Conservation (phyloP, 2,329 filamentous ascomycete genomes). For the Daldinia sp. region DNA sequence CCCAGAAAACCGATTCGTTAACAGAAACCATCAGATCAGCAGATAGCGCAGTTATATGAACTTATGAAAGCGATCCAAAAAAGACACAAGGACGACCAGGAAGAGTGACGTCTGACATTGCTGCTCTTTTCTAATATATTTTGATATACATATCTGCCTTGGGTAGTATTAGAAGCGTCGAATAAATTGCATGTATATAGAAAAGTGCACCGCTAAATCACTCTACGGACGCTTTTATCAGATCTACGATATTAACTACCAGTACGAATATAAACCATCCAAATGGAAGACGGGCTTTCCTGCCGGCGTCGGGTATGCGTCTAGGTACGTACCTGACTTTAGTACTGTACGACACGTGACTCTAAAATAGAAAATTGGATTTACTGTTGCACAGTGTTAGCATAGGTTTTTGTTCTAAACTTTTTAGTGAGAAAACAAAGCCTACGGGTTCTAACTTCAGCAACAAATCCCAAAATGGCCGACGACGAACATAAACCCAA, state of each 20-base stretch:
- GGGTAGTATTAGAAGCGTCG: not conserved
- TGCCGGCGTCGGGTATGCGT: not conserved
- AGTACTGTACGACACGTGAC: slow-evolving; percentile 7
- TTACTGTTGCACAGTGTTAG: not conserved
- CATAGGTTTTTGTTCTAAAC: not conserved
- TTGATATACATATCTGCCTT: not conserved
- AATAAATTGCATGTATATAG: not conserved
- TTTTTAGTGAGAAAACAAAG: slow-evolving; percentile 7
- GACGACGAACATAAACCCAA: slow-evolving; percentile 53
- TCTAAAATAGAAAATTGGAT: not conserved
- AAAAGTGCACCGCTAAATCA: not conserved
- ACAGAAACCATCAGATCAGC: slow-evolving; percentile 74
- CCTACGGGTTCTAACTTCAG: slow-evolving; percentile 1
- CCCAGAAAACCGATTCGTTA: not conserved
- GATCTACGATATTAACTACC: not conserved
- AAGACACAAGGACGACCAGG: slow-evolving; percentile 45
- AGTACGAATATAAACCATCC: not conserved
- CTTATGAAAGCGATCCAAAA: slow-evolving; percentile 84
- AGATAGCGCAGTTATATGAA: slow-evolving; percentile 93
- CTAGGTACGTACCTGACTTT: not conserved
- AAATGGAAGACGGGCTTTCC: not conserved
- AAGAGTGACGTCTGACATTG: slow-evolving; percentile 26
- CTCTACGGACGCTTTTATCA: not conserved
- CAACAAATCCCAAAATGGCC: slow-evolving; percentile 35
- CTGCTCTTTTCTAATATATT: not conserved